Conservation (phyloP, 2,329 filamentous ascomycete genomes). For the Oidium heveae region DNA sequence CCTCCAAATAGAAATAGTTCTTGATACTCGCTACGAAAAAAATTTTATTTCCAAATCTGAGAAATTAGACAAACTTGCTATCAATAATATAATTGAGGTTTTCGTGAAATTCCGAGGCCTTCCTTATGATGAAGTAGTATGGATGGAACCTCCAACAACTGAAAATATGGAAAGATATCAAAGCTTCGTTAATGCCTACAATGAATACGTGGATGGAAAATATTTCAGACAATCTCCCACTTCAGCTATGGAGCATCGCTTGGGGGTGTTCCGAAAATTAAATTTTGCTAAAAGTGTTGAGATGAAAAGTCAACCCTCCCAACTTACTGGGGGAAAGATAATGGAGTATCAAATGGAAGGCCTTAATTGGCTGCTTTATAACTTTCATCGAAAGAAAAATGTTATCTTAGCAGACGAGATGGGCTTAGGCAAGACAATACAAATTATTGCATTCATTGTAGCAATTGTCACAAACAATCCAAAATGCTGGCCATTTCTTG, state of each 20-base stretch:
- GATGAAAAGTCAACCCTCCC: slow-evolving; percentile 44
- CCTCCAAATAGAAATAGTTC: slow-evolving; percentile 66
- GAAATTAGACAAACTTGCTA: slow-evolving; percentile 43
- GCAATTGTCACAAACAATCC: slow-evolving; percentile 42
- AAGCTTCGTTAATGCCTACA: slow-evolving; percentile 62
- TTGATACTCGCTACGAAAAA: slow-evolving; percentile 48
- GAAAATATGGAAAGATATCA: slow-evolving; percentile 42
- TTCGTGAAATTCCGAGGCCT: slow-evolving; percentile 85
- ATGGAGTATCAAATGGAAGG: slow-evolving; percentile 91
- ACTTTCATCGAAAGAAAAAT: slow-evolving; percentile 61
- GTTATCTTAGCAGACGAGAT: slow-evolving; percentile 92
- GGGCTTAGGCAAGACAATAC: slow-evolving; percentile 93
- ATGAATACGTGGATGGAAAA: slow-evolving; percentile 59
- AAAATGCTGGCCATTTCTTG: slow-evolving; percentile 66
- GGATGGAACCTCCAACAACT: slow-evolving; percentile 52
- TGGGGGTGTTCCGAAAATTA: slow-evolving; percentile 38
- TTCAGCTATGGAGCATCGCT: slow-evolving; percentile 35
- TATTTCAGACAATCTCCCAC: slow-evolving; percentile 36
- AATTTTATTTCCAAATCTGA: slow-evolving; percentile 27
- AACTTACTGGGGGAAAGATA: slow-evolving; percentile 51
- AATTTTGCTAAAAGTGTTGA: slow-evolving; percentile 43
- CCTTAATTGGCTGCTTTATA: slow-evolving; percentile 83
- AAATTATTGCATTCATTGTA: slow-evolving; percentile 63
- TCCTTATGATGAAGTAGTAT: slow-evolving; percentile 71
- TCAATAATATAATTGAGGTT: slow-evolving; percentile 46